Percentiles rank a stretch among this genome's conserved stretches.
These are phyloP conservation scores for Pleurotus djamor DNA, from an alignment of 768 basidiomycete genomes.

Conservation along the genomic window DNA sequence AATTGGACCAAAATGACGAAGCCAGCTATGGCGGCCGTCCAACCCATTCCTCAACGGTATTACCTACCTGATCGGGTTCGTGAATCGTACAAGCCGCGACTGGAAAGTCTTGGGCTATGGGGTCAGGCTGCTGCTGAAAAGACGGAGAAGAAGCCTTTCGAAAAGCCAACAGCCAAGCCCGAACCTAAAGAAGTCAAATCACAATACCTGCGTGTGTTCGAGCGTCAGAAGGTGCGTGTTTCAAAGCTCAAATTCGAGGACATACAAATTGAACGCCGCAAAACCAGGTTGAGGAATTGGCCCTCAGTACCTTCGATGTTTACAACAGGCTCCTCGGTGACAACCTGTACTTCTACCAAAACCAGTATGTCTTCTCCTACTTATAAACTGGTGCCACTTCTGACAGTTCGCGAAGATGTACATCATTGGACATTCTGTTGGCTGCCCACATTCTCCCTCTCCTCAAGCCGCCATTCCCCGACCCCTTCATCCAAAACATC, in stretches of 20 bases:
- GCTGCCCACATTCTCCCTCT: conserved; percentile 71
- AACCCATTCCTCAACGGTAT: conserved; percentile 69
- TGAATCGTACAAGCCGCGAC: conserved; percentile 47
- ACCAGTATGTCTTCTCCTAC: conserved; percentile 30
- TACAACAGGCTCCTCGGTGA: conserved; percentile 54
- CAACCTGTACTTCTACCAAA: conserved; percentile 48
- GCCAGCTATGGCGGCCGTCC: conserved; percentile 50
- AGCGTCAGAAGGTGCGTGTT: conserved; percentile 55
- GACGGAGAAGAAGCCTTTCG: conserved; percentile 41
- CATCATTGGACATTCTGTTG: conserved; percentile 61
- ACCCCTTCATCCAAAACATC: conserved; percentile 53
- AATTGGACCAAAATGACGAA: conserved; percentile 65
- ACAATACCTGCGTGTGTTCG: conserved; percentile 54
- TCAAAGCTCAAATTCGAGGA: not conserved
- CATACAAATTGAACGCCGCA: not conserved
- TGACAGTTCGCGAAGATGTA: conserved; percentile 38
- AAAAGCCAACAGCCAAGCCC: conserved; percentile 25
- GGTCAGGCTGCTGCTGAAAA: conserved; percentile 36
- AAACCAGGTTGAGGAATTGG: conserved; percentile 56
- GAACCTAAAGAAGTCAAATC: conserved; percentile 26
- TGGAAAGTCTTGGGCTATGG: conserved; percentile 70
- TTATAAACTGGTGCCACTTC: not conserved
- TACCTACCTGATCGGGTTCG: conserved; percentile 70
- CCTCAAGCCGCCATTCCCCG: conserved; percentile 55
- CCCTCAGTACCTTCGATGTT: conserved; percentile 52